Evolutionary conservation across 495 filamentous ascomycete species (phyloP), one percentile per base, ranked within the genome.

Genomic region (Daldinia vernicosa): DNA sequence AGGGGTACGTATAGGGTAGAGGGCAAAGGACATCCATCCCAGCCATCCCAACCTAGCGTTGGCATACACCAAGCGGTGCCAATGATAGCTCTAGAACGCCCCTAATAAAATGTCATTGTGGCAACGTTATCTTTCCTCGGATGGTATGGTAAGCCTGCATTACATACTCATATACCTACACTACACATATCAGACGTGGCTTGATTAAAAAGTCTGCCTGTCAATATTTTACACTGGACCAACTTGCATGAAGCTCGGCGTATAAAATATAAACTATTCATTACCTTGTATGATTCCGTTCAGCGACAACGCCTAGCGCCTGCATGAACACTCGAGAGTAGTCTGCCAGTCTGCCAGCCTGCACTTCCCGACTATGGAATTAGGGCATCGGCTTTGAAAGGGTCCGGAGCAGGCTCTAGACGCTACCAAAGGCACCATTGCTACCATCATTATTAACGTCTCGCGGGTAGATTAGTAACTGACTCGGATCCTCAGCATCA

Each of bases 111-210:
- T 57, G 7, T 4, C 47, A 55, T 56, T 15, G 39, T 43, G 45
- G 45, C 35, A 28, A 70, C 54, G 4, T 57, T 57, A 45, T 56
- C 22, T 57, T 28, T 47, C 40, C 54, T 57, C 32, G 51, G 3
- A 52, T 50, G 55, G 61, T 62, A 52, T 50, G 55, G 61, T 62
- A 56, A 37, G 26, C 45, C 37, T 40, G 53, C 53, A 63, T 67
- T 40, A 40, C 57, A 60, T 54, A 45, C 12, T 35, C 35, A 52
- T 24, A 60, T 52, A 60, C n/a, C n/a, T n/a, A n/a, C n/a, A n/a
- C n/a, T 52, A 67, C 63, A 45, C 45, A 37, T 56, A 50, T 54
- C 17, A 33, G 8, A 32, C 45, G 9, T 43, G 43, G 30, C 45
- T 54, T 47, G 24, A 30, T 26, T 4, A 11, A 37, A 37, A 53